A percentile compares a stretch with the other conserved stretches of the same genome.
Evolutionary conservation across 1,284 basidiomycete genomes (phyloP).

Genomic region (Schizophyllum amplum): DNA sequence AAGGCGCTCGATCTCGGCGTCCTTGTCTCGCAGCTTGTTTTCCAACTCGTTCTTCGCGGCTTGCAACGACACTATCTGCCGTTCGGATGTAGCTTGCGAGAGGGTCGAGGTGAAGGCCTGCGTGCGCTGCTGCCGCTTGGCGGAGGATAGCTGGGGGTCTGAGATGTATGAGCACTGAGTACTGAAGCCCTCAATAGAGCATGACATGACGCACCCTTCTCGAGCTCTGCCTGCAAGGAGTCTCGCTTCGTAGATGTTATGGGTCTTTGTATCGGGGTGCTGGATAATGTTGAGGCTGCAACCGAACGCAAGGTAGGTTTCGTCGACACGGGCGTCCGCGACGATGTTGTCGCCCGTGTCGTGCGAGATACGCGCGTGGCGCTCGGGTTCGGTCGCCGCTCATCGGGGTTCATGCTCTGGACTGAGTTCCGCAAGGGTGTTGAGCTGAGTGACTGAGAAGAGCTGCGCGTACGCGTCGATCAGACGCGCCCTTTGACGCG

Average conservation of each 20-base stretch:
- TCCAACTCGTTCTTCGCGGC: constrained; percentile 54
- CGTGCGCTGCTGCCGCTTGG: constrained; percentile 53
- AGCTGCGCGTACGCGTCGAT: not conserved
- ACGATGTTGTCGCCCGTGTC: not conserved
- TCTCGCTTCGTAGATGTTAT: constrained; percentile 35
- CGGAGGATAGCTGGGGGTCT: constrained; percentile 45
- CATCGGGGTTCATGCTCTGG: not conserved
- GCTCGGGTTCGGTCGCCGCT: not conserved
- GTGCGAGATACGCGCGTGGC: not conserved
- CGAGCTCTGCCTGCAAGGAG: constrained; percentile 56
- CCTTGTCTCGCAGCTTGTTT: constrained; percentile 53
- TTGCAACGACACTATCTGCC: constrained; percentile 51
- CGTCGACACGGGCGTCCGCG: not conserved
- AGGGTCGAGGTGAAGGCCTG: constrained; percentile 53
- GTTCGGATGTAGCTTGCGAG: constrained; percentile 49
- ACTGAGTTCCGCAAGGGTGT: no score
- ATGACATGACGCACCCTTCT: constrained; percentile 41
- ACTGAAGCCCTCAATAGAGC: not conserved
- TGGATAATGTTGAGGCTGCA: not conserved
- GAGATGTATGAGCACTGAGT: constrained; percentile 4
- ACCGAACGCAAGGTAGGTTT: not conserved
- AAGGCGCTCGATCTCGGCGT: constrained; percentile 44
- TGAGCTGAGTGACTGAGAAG: not conserved
- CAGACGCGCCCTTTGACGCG: not conserved
- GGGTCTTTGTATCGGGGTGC: not conserved